These are phyloP conservation scores for Dacryopinax primogenitus DNA, from an alignment of 768 basidiomycete species.

Conservation along the genomic window DNA sequence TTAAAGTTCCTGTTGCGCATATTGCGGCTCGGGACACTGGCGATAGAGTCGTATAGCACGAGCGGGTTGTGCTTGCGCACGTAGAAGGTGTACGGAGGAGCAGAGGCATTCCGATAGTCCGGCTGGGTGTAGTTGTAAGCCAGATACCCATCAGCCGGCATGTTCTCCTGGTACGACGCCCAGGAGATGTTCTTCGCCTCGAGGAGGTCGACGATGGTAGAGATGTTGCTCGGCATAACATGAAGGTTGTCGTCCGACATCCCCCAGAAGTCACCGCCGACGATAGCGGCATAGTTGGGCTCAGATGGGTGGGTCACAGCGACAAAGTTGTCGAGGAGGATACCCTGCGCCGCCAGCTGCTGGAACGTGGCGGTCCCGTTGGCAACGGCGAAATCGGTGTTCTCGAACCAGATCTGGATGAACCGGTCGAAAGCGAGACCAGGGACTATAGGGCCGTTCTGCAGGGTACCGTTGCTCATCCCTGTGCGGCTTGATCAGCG, in stretches of 20 bases:
- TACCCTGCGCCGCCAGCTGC: conserved; percentile 37
- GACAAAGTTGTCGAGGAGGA: conserved; percentile 29
- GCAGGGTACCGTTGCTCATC: conserved; percentile 31
- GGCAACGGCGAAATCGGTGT: conserved; percentile 39
- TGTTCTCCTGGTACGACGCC: conserved; percentile 48
- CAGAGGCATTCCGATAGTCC: conserved; percentile 26
- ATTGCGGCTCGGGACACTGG: conserved; percentile 32
- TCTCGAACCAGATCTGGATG: conserved; percentile 38
- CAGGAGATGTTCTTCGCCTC: conserved; percentile 46
- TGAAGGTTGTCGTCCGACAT: conserved; percentile 33
- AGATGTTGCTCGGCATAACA: conserved; percentile 28
- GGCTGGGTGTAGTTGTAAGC: conserved; percentile 7
- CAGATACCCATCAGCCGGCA: conserved; percentile 40
- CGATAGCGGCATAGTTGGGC: conserved; percentile 39
- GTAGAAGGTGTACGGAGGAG: conserved; percentile 37
- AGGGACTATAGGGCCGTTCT: conserved; percentile 28
- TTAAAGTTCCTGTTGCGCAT: conserved; percentile 46
- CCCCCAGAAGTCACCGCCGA: conserved; percentile 45
- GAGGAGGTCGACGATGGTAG: conserved; percentile 47
- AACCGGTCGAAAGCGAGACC: conserved; percentile 40
- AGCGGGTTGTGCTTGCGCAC: conserved; percentile 46
- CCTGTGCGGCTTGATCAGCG: neutral
- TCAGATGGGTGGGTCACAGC: conserved; percentile 42
- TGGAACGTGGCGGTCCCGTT: conserved; percentile 21
- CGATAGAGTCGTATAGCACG: conserved; percentile 41